Evolutionary conservation across 148 eudicot species (phyloP).

Genomic region (Rhododendron kiyosumense): DNA sequence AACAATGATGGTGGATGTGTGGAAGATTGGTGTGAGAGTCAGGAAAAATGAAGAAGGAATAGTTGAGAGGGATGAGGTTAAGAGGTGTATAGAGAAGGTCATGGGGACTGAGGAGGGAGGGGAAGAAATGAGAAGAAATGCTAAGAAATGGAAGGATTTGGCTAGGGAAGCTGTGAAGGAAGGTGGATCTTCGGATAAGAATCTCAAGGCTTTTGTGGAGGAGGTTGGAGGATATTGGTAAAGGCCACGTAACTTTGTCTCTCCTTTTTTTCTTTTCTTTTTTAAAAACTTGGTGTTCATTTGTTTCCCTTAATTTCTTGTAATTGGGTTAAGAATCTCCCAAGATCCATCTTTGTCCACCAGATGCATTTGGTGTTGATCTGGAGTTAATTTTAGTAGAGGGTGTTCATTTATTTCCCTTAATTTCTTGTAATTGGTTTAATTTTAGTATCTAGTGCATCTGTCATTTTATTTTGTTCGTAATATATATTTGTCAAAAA

Average conservation of each 20-base stretch:
- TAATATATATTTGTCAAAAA: no score
- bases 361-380: no score
- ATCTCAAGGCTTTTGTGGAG: conserved; percentile 33
- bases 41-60: conserved; percentile 25
- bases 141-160: conserved; percentile 34
- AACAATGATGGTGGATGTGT: conserved; percentile 43
- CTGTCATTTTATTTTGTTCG: no score
- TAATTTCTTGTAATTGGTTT: no score
- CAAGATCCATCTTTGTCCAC: no score
- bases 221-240: not conserved
- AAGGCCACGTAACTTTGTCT: not conserved
- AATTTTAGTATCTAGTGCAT: no score
- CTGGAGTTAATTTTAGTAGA: no score
- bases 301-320: not conserved
- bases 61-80: conserved; percentile 39
- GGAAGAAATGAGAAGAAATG: conserved; percentile 17
- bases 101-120: conserved; percentile 21
- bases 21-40: conserved; percentile 44
- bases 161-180: conserved; percentile 38
- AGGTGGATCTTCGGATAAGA: conserved; percentile 44
- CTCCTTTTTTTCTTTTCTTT: not conserved
- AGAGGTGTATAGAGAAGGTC: conserved; percentile 38
- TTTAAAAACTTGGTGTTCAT: not conserved
- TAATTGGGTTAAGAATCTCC: not conserved
- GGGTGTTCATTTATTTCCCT: no score